Base-by-base conservation (phyloP, 352 stramenopile species). In the Globisporangium apiculatum region DNA sequence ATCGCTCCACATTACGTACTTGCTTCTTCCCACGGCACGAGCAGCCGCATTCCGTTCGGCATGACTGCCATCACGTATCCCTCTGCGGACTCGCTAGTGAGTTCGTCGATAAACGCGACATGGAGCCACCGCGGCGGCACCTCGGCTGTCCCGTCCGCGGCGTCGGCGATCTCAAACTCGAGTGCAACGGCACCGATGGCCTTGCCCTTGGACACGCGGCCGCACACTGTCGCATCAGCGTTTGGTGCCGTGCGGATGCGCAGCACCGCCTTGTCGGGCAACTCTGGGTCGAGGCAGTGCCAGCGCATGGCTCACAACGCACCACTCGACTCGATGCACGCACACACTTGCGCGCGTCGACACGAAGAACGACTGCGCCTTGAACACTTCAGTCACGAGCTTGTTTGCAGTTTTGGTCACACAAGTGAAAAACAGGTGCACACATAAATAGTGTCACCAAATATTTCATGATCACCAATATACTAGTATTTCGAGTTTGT, bases 191-290 rank as follows among this genome's bases (percentile, higher is more conserved):
- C 70, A 0, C 69, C 70, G 40, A 89, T 61, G 36, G 68, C 76
- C 48, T 72, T 71, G 4, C 79, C 82, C 58, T 86, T 81, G 8
- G 64, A 64, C 10, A 89, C 59, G n/a, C 70, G 73, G 5, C 62
- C 68, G 10, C 71, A 60, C 36, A 75, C 79, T 8, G 56, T 37
- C 0, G 77, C 71, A 31, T 67, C 65, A 52, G 67, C 77, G 68
- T 80, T 69, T 1, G 82, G 76, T 24, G 78, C 70, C 15, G 66
- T 58, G 53, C 82, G 82, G 49, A 90, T 75, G 36, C 82, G 79
- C 62, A 90, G 76, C 67, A 75, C 69, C 24, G 82, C 79, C 52
- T 85, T 71, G 38, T 59, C 47, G 48, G 79, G 77, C 47, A 92
- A 66, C 42, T 57, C 71, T 37, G 77, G 76, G 53, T 86, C 64